These are phyloP conservation scores for Porcisia hertigi DNA, from an alignment of 208 protist genomes.

Conservation along the genomic window DNA sequence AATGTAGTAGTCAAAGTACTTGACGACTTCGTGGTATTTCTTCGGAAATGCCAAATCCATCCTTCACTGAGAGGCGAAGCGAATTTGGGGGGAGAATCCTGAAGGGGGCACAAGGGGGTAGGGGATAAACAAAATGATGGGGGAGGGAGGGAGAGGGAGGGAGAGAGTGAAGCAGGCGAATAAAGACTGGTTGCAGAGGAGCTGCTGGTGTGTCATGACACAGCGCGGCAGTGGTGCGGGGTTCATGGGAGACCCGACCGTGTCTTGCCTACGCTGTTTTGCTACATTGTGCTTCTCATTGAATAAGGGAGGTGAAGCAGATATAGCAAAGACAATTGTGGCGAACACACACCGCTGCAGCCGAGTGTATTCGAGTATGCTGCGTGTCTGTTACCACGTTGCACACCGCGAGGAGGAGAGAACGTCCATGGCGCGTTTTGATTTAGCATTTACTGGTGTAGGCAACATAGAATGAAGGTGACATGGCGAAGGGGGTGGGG, in stretches of 20 bases:
- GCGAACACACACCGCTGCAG: neutral
- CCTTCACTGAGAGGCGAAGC: neutral
- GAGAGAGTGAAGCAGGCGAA: neutral
- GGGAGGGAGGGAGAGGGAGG: neutral
- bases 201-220: neutral
- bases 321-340: neutral
- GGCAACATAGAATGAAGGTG: neutral
- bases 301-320: neutral
- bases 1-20: conserved; percentile 62
- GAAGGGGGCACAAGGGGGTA: neutral
- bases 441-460: neutral
- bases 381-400: neutral
- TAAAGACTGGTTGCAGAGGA: neutral
- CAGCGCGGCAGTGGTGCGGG: neutral
- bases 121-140: neutral
- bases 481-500: neutral
- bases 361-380: neutral
- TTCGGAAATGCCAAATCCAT: conserved; percentile 76
- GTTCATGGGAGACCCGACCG: neutral
- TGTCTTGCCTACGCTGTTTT: neutral
- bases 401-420: neutral
- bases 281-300: too few relatives aligned
- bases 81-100: neutral
- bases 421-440: neutral
- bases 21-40: conserved; percentile 59